phyloP scores from a whole-genome alignment of 2,329 filamentous ascomycete species.

The Cercospora sp. region DNA sequence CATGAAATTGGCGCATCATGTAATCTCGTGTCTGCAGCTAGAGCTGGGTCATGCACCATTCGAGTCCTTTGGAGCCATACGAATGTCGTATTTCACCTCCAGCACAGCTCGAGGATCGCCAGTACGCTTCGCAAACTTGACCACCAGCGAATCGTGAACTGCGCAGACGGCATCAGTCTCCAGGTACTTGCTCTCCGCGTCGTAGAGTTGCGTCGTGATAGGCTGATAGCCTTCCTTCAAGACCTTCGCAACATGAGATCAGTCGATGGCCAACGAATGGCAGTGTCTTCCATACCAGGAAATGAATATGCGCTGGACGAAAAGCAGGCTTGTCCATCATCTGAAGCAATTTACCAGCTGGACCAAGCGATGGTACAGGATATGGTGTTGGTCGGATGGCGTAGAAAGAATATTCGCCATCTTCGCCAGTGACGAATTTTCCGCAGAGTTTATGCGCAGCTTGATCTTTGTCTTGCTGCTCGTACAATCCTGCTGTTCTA shows the following conservation, averaged over 20 bases:
- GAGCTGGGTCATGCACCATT: too few relatives aligned
- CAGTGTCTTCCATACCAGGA: neutral
- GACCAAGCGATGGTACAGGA: neutral
- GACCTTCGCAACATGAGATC: neutral
- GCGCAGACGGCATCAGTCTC: neutral
- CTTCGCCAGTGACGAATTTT: neutral
- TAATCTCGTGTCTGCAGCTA: neutral
- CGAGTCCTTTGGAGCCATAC: neutral
- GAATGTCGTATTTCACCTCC: neutral
- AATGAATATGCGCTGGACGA: neutral
- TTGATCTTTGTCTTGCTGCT: neutral
- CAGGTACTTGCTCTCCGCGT: neutral
- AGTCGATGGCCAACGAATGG: neutral
- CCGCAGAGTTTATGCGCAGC: neutral
- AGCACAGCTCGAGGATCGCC: neutral
- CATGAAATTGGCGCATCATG: neutral
- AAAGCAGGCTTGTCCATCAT: neutral
- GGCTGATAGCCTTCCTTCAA: neutral
- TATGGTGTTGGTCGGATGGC: neutral
- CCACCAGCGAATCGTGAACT: neutral
- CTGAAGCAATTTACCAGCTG: neutral
- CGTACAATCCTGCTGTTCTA: neutral
- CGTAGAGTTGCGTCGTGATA: neutral
- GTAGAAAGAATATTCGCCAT: neutral
- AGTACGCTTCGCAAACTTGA: neutral